Percentiles rank a stretch among this genome's conserved stretches.
phyloP scores from a whole-genome alignment of 208 protist genomes.

The Acanthamoeba quina region DNA sequence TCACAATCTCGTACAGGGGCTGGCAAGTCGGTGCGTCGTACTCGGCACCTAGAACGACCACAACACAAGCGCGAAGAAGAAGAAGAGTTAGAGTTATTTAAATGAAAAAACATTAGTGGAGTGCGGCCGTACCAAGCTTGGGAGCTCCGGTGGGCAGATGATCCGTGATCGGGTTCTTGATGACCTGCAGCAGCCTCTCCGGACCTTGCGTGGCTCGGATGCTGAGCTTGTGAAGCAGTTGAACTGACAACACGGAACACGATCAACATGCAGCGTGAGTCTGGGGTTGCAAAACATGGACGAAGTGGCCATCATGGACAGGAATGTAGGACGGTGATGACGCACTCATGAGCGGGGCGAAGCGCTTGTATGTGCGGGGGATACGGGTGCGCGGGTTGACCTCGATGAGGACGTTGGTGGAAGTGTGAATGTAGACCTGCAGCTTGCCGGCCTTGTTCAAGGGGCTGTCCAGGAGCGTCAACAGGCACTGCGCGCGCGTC shows the following conservation, averaged over 20 bases:
- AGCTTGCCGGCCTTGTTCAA: slow-evolving; percentile 98
- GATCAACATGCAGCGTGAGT: background rate
- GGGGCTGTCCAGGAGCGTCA: slow-evolving; percentile 98
- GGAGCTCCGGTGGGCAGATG: slow-evolving; percentile 93
- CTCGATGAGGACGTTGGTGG: slow-evolving; percentile 95
- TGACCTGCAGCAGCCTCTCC: slow-evolving; percentile 97
- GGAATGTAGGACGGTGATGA: background rate
- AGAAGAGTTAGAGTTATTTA: no score
- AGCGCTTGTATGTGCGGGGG: slow-evolving; percentile 98
- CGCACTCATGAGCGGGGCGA: slow-evolving; percentile 97
- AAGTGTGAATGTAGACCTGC: slow-evolving; percentile 97
- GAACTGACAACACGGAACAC: slow-evolving; percentile 87
- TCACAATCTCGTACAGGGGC: slow-evolving; percentile 73
- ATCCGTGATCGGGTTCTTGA: slow-evolving; percentile 98
- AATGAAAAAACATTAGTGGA: no score
- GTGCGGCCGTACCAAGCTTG: slow-evolving; percentile 66
- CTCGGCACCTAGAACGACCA: slow-evolving; percentile 14
- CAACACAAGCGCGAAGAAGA: slow-evolving; percentile 74
- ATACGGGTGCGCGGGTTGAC: slow-evolving; percentile 98
- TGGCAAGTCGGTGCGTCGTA: slow-evolving; percentile 30
- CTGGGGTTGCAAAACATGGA: background rate
- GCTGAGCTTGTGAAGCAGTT: slow-evolving; percentile 98
- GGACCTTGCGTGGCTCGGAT: slow-evolving; percentile 95
- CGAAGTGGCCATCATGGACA: background rate
- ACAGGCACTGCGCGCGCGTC: slow-evolving; percentile 91